Evolutionary conservation across 495 filamentous ascomycete species (phyloP).

Genomic region (Xylaria flabelliformis): DNA sequence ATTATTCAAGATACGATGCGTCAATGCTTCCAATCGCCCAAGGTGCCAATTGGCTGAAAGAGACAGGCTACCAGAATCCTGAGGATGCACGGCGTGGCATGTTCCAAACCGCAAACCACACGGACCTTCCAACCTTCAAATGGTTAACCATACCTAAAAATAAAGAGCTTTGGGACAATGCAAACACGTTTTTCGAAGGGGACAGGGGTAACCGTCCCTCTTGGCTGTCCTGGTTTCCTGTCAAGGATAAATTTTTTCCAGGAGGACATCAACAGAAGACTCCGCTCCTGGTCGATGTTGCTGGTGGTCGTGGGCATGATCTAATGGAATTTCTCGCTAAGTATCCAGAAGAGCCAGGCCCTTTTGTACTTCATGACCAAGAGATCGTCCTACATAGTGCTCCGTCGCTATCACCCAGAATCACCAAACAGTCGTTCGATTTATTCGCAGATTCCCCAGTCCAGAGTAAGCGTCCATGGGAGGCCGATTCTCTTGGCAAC

Average conservation of each 20-base stretch:
- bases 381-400: slow-evolving; percentile 39
- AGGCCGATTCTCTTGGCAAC: not conserved
- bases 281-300: slow-evolving; percentile 52
- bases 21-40: slow-evolving; percentile 19
- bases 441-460: slow-evolving; percentile 56
- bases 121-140: no score
- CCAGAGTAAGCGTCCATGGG: slow-evolving; percentile 40
- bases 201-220: slow-evolving; percentile 27
- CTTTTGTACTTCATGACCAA: slow-evolving; percentile 51
- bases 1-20: slow-evolving; percentile 18
- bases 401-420: slow-evolving; percentile 34
- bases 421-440: slow-evolving; percentile 48
- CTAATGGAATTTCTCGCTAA: slow-evolving; percentile 44
- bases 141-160: slow-evolving; percentile 25
- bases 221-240: slow-evolving; percentile 26
- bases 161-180: slow-evolving; percentile 26
- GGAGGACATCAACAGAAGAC: slow-evolving; percentile 3
- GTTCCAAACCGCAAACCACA: slow-evolving; percentile 10
- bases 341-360: slow-evolving; percentile 38
- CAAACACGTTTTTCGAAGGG: slow-evolving; percentile 28
- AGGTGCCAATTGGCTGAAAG: slow-evolving; percentile 16
- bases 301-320: slow-evolving; percentile 54
- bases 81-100: not conserved
- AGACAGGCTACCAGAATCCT: slow-evolving; percentile 23
- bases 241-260: slow-evolving; percentile 23